Evolutionary conservation across 306 rosid species (phyloP).

Genomic region (Quercus parvula): DNA sequence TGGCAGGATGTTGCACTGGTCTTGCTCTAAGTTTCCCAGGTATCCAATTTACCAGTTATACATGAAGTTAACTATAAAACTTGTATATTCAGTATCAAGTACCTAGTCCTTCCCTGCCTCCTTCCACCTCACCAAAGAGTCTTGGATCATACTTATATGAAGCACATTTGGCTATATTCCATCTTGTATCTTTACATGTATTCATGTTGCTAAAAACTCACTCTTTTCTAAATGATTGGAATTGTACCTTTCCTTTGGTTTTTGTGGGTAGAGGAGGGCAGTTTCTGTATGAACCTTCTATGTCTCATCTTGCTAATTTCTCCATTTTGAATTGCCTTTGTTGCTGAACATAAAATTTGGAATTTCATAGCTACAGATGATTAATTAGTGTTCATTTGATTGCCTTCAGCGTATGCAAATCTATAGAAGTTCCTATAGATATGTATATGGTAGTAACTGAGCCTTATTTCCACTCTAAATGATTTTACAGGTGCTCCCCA

Average conservation of each 20-base stretch:
- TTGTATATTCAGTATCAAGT: not conserved
- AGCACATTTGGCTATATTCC: not conserved
- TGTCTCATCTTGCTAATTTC: not conserved
- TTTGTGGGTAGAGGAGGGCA: not conserved
- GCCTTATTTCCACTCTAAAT: not conserved
- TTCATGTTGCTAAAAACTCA: not conserved
- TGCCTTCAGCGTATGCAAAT: not conserved
- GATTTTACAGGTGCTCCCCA: constrained; percentile 86
- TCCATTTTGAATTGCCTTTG: not conserved
- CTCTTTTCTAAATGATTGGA: too few relatives aligned
- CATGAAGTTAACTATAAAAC: not conserved
- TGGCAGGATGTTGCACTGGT: constrained; percentile 99
- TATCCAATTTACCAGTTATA: constrained; percentile 11
- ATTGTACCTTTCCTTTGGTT: not conserved
- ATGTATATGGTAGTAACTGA: not conserved
- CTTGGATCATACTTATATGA: not conserved
- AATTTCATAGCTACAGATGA: not conserved
- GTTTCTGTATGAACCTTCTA: not conserved
- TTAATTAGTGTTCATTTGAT: not conserved
- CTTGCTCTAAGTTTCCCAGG: constrained; percentile 97
- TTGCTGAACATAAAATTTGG: not conserved
- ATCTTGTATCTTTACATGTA: not conserved
- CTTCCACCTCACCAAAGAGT: not conserved
- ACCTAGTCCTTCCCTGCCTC: not conserved
- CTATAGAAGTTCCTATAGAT: not conserved